A percentile compares a stretch with the other conserved stretches of the same genome.
These are phyloP conservation scores for Saraca asoca DNA, from an alignment of 331 rosid genomes.

Conservation along the genomic window DNA sequence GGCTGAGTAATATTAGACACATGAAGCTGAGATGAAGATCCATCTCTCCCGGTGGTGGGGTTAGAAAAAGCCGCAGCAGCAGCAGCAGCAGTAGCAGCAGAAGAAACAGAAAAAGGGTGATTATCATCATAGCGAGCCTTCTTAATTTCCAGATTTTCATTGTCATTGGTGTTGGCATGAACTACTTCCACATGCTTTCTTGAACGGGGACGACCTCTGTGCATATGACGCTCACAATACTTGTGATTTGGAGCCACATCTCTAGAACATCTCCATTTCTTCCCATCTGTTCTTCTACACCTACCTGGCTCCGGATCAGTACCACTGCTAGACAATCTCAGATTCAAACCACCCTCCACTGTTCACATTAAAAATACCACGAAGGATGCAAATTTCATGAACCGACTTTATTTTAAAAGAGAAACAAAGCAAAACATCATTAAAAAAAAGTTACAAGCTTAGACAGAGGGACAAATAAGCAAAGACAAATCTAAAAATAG, in stretches of 20 bases:
- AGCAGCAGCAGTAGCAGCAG: conserved; percentile 30
- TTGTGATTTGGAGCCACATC: conserved; percentile 66
- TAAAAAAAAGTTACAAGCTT: conserved; percentile 17
- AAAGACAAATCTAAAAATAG: conserved; percentile 7
- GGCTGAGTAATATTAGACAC: not conserved
- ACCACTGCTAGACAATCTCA: conserved; percentile 46
- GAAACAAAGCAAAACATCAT: conserved; percentile 23
- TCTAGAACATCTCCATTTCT: conserved; percentile 90
- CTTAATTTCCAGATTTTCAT: conserved; percentile 34
- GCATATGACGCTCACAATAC: conserved; percentile 80
- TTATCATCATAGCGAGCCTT: conserved; percentile 52
- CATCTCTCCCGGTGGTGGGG: conserved; percentile 38
- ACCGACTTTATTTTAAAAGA: conserved; percentile 5
- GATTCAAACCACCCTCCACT: conserved; percentile 53
- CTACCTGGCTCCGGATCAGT: conserved; percentile 76
- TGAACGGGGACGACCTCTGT: conserved; percentile 86
- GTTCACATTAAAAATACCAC: conserved; percentile 8
- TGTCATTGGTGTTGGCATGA: conserved; percentile 41
- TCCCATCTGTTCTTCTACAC: conserved; percentile 82
- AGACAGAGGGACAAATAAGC: not conserved
- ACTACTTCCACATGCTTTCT: conserved; percentile 92
- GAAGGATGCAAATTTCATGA: conserved; percentile 31
- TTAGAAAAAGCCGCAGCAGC: conserved; percentile 32
- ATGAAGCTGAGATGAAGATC: conserved; percentile 32
- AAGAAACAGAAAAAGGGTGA: not conserved